Percentiles rank a stretch among this genome's conserved stretches.
Evolutionary conservation across 257 asterid species (phyloP).

Genomic region (Scutellaria minor): DNA sequence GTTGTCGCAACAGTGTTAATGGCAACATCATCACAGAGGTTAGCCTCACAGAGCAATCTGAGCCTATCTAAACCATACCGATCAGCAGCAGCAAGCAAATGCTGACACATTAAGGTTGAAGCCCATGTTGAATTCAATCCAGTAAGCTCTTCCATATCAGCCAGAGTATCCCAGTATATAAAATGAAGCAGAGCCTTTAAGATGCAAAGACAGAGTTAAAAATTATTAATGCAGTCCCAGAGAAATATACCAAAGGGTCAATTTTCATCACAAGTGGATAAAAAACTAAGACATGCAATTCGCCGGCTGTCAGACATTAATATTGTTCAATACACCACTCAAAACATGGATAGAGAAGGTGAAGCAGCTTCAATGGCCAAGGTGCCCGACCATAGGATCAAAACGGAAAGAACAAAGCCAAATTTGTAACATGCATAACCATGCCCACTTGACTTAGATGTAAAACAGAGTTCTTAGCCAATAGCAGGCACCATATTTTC

Average conservation of each 20-base stretch:
- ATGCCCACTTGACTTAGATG: background rate
- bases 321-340: conserved; percentile 4
- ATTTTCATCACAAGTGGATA: background rate
- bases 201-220: conserved; percentile 23
- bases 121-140: conserved; percentile 88
- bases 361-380: too few relatives aligned
- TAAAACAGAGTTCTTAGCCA: background rate
- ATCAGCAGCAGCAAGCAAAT: conserved; percentile 97
- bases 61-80: conserved; percentile 90
- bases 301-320: conserved; percentile 4
- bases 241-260: conserved; percentile 1
- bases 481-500: background rate
- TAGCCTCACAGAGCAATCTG: conserved; percentile 86
- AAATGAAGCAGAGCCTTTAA: conserved; percentile 87
- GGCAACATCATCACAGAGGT: conserved; percentile 77
- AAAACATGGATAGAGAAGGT: background rate
- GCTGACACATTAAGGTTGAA: conserved; percentile 93
- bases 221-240: conserved; percentile 4
- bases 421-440: background rate
- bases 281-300: background rate
- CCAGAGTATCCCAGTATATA: conserved; percentile 82
- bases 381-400: background rate
- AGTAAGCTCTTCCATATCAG: conserved; percentile 89
- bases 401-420: background rate
- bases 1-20: conserved; percentile 97